Conservation (phyloP, 176 grass and related monocot species). For the Cenchrus americanus region DNA sequence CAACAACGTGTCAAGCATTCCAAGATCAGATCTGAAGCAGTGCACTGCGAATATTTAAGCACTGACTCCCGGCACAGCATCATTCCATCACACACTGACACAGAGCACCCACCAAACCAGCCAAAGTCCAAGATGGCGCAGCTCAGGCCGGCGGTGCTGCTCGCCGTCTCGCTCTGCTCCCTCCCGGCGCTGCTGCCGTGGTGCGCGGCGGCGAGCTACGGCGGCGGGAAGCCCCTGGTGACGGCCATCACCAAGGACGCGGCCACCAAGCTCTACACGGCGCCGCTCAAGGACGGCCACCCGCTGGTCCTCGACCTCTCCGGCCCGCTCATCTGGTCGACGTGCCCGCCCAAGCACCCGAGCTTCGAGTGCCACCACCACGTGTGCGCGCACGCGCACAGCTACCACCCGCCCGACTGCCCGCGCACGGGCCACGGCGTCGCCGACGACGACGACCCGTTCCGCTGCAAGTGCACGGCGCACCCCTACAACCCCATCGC, state of each 20-base stretch:
- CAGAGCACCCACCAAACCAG: not conserved
- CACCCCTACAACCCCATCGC: constrained; percentile 57
- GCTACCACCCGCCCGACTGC: constrained; percentile 49
- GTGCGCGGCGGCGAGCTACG: not conserved
- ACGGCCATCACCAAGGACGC: constrained; percentile 53
- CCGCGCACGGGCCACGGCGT: constrained; percentile 41
- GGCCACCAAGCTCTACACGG: constrained; percentile 46
- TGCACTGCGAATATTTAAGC: not conserved
- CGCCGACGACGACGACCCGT: not conserved
- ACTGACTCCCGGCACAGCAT: not conserved
- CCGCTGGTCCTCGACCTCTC: constrained; percentile 62
- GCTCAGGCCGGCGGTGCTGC: not conserved
- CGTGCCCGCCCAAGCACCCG: constrained; percentile 16
- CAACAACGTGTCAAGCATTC: not conserved
- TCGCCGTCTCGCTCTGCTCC: constrained; percentile 8
- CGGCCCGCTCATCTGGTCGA: constrained; percentile 59
- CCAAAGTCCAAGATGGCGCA: not conserved
- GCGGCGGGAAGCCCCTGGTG: constrained; percentile 31
- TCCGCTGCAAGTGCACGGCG: constrained; percentile 56
- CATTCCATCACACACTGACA: not conserved
- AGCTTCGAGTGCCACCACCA: constrained; percentile 46
- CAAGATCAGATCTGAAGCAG: not conserved
- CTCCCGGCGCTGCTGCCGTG: not conserved
- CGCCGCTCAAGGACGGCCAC: constrained; percentile 26
- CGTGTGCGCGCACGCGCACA: constrained; percentile 46